Conservation (phyloP, 345 rosid genomes). For the rapeseed (Brassica napus) region DNA sequence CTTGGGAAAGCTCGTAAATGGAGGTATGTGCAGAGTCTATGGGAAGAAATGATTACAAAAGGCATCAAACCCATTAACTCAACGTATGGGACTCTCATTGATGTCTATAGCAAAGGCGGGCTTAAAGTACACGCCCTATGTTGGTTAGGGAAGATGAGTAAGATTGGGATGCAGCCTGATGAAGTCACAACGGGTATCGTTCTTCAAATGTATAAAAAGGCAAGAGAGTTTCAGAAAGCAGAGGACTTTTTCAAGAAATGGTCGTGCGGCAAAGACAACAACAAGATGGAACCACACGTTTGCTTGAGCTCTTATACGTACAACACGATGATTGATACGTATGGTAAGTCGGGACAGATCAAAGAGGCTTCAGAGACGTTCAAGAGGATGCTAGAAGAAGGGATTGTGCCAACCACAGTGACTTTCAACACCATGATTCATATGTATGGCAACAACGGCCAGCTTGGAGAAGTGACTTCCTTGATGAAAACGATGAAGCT, state of each 20-base stretch:
- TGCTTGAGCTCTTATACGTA: slow-evolving; percentile 65
- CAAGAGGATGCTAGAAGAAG: slow-evolving; percentile 65
- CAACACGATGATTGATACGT: slow-evolving; percentile 82
- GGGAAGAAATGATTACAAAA: slow-evolving; percentile 64
- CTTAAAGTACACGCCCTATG: slow-evolving; percentile 54
- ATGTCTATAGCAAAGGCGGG: slow-evolving; percentile 87
- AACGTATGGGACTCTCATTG: slow-evolving; percentile 85
- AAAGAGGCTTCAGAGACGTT: slow-evolving; percentile 72
- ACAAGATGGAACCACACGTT: slow-evolving; percentile 33
- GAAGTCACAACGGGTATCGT: slow-evolving; percentile 79
- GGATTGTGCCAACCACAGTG: slow-evolving; percentile 74
- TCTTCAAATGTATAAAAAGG: slow-evolving; percentile 87
- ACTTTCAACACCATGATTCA: slow-evolving; percentile 90
- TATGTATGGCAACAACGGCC: slow-evolving; percentile 71
- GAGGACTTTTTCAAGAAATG: slow-evolving; percentile 78
- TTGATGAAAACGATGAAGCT: slow-evolving; percentile 79
- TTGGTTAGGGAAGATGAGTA: slow-evolving; percentile 80
- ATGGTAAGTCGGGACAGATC: slow-evolving; percentile 77
- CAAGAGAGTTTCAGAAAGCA: slow-evolving; percentile 72
- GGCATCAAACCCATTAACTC: slow-evolving; percentile 66
- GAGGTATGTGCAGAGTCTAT: slow-evolving; percentile 56
- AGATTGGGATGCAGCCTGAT: slow-evolving; percentile 73
- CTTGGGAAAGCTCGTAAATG: slow-evolving; percentile 75
- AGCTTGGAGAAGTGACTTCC: slow-evolving; percentile 59
- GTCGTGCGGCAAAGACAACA: slow-evolving; percentile 49